Evolutionary conservation across 257 asterid genomes (phyloP).

Genomic region (Gentiana macrophylla): DNA sequence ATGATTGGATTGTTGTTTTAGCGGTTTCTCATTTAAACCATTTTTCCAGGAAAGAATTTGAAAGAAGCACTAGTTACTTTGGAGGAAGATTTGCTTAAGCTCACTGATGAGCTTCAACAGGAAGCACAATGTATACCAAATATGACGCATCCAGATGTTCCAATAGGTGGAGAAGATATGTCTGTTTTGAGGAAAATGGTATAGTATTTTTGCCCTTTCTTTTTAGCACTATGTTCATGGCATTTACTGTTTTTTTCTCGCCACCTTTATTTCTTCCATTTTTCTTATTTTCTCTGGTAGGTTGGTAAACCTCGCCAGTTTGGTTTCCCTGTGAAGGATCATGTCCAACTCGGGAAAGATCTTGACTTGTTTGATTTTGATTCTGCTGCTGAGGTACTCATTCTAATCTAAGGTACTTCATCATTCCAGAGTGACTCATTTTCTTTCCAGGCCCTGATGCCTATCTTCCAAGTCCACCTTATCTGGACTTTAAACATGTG

Average conservation of each 20-base stretch:
- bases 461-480: not conserved
- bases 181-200: slow-evolving; percentile 73
- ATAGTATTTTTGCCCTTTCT: not conserved
- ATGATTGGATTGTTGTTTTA: not conserved
- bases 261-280: slow-evolving; percentile 4
- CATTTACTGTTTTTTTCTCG: not conserved
- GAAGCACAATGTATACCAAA: slow-evolving; percentile 95
- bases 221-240: not conserved
- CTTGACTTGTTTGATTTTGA: slow-evolving; percentile 79
- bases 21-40: not conserved
- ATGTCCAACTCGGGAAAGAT: slow-evolving; percentile 86
- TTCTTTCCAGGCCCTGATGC: not conserved
- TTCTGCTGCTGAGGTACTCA: slow-evolving; percentile 92
- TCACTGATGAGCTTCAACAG: slow-evolving; percentile 74
- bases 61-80: slow-evolving; percentile 69
- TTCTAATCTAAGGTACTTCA: slow-evolving; percentile 22
- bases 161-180: slow-evolving; percentile 77
- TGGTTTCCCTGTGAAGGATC: slow-evolving; percentile 74
- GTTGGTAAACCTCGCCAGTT: slow-evolving; percentile 69
- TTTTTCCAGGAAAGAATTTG: slow-evolving; percentile 56
- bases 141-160: slow-evolving; percentile 96
- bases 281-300: slow-evolving; percentile 19
- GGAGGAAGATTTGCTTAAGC: slow-evolving; percentile 75
- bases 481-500: not conserved
- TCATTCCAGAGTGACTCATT: slow-evolving; percentile 1